Base-by-base conservation (phyloP, 768 basidiomycete species). In the Pholiota microspora region DNA sequence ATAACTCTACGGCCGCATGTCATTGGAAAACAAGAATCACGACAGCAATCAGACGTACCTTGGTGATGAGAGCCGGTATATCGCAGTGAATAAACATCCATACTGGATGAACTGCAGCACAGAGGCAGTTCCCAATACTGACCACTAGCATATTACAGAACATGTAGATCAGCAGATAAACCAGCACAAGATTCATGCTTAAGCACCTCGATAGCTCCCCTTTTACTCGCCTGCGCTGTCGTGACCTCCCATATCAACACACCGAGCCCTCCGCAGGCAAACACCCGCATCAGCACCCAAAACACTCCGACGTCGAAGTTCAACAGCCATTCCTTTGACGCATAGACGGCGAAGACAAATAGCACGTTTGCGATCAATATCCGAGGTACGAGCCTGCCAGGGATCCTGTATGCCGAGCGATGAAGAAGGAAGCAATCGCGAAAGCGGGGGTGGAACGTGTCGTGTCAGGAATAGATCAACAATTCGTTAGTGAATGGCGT, bases 271-370 rank as follows among this genome's bases (percentile, higher is more conserved):
- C 83, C 86, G 59, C 84, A 82, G 2, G 85, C 86, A 49, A 92
- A 73, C 46, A 89, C 77, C 57, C 88, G 74, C 73, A 91, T 84
- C 29, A 87, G 74, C 12, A 89, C 75, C 90, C 89, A 92, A 63
- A 90, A 85, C 7, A 87, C 79, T 6, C 85, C 85, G 18, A 85
- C 80, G 66, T 89, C 85, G 34, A 79, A 78, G 15, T 81, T 74
- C 45, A 92, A 69, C 6, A 91, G 69, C 73, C 82, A 81, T 61
- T 84, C 86, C 70, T 88, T 89, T 47, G 81, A 77, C 5, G 82
- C 77, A 67, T 84, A 79, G 31, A 87, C 69, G 4, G 84, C 77
- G 16, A 84, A 68, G 29, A 86, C 85, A 54, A 86, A 83, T 45
- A 89, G 69, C 18, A 81, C 68, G 70, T 89, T 85, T 0, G 83